Evolutionary conservation across 1,139 yeast species (phyloP).

Genomic region (Eremothecium coryli): DNA sequence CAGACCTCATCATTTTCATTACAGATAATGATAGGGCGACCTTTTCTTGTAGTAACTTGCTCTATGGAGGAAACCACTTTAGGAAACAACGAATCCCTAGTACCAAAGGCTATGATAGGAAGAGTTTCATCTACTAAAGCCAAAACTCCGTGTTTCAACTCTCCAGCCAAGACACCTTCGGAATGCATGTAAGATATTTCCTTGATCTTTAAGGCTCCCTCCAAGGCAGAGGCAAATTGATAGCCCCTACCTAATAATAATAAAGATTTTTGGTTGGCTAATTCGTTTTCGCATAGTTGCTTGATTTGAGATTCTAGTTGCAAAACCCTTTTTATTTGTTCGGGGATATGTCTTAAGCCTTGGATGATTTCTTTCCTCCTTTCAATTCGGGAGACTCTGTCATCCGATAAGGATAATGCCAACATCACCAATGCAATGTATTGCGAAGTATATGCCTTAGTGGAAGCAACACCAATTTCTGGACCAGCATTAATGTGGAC

Average conservation of each 20-base stretch:
- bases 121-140: constrained; percentile 91
- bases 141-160: constrained; percentile 94
- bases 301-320: constrained; percentile 66
- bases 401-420: constrained; percentile 89
- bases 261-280: constrained; percentile 77
- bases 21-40: constrained; percentile 90
- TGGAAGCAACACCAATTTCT: constrained; percentile 99
- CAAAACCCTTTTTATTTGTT: constrained; percentile 73
- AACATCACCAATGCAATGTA: constrained; percentile 95
- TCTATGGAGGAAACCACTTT: constrained; percentile 93
- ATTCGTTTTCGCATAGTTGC: constrained; percentile 58
- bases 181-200: constrained; percentile 99
- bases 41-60: constrained; percentile 95
- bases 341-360: constrained; percentile 78
- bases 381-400: constrained; percentile 62
- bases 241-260: constrained; percentile 94
- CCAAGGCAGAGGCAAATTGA: constrained; percentile 94
- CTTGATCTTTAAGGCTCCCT: constrained; percentile 96
- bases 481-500: constrained; percentile 99
- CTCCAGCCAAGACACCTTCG: constrained; percentile 99
- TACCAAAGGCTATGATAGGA: constrained; percentile 93
- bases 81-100: constrained; percentile 95
- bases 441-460: constrained; percentile 98
- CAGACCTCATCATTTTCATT: constrained; percentile 74
- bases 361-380: constrained; percentile 83